These are phyloP conservation scores for Pogostemon cablin DNA, from an alignment of 257 asterid species.

Conservation along the genomic window DNA sequence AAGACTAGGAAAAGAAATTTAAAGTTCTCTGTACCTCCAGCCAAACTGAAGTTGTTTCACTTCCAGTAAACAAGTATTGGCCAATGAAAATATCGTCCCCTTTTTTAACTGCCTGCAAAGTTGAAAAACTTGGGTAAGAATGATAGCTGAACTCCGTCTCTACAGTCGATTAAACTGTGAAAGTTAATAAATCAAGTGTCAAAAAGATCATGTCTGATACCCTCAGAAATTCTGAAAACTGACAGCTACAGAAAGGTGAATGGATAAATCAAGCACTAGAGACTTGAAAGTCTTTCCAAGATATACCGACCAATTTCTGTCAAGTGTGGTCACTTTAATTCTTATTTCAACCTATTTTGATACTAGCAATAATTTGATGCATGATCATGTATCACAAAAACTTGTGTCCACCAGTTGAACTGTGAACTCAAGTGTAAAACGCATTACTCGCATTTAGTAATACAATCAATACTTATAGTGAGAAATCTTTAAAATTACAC, in stretches of 20 bases:
- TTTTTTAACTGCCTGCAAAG: conserved; percentile 48
- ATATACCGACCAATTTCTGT: too few relatives aligned
- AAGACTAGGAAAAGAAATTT: conserved; percentile 1
- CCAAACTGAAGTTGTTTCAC: conserved; percentile 68
- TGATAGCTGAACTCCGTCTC: neutral
- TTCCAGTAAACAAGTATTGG: conserved; percentile 68
- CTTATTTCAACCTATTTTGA: neutral
- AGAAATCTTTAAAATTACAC: too few relatives aligned
- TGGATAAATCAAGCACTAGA: too few relatives aligned
- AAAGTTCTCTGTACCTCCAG: conserved; percentile 46
- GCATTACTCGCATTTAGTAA: too few relatives aligned
- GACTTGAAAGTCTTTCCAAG: too few relatives aligned
- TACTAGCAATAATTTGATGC: neutral
- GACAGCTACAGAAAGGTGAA: neutral
- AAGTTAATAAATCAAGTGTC: neutral
- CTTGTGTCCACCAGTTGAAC: too few relatives aligned
- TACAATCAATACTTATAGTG: too few relatives aligned
- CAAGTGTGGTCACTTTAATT: too few relatives aligned
- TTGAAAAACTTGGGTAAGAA: neutral
- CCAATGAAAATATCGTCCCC: conserved; percentile 67
- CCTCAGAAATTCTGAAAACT: neutral
- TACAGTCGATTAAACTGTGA: neutral
- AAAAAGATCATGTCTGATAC: neutral
- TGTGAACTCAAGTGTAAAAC: too few relatives aligned
- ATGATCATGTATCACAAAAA: neutral